These are phyloP conservation scores for Diplodia mutila DNA, from an alignment of 2,329 filamentous ascomycete species.

Conservation along the genomic window DNA sequence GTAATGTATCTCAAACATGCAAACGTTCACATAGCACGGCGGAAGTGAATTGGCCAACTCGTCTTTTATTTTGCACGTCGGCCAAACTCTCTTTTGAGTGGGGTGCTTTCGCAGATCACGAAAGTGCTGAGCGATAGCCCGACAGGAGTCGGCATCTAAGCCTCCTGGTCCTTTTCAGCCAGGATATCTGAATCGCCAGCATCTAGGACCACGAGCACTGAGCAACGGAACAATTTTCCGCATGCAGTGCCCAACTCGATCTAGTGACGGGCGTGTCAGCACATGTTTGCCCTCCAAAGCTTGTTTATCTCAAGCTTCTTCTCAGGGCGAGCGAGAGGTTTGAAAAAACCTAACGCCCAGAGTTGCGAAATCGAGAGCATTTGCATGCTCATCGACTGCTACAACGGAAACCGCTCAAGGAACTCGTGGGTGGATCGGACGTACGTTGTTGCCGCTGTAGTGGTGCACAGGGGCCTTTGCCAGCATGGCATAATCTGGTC, in stretches of 20 bases:
- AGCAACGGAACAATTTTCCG: slow-evolving; percentile 45
- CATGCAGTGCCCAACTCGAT: slow-evolving; percentile 98
- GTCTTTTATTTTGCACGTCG: too few relatives aligned
- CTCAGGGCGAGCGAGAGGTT: slow-evolving; percentile 71
- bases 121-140: too few relatives aligned
- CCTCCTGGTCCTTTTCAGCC: too few relatives aligned
- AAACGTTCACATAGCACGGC: too few relatives aligned
- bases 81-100: too few relatives aligned
- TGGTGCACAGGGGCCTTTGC: slow-evolving; percentile 94
- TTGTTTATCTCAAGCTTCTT: slow-evolving; percentile 68
- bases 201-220: background rate
- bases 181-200: background rate
- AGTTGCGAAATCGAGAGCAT: too few relatives aligned
- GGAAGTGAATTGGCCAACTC: too few relatives aligned
- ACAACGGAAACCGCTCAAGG: slow-evolving; percentile 40
- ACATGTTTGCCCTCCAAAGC: slow-evolving; percentile 82
- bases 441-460: slow-evolving; percentile 98
- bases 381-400: too few relatives aligned
- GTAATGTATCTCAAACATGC: too few relatives aligned
- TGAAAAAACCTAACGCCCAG: slow-evolving; percentile 42
- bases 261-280: slow-evolving; percentile 60
- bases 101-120: too few relatives aligned
- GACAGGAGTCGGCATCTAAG: too few relatives aligned
- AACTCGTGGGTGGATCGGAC: slow-evolving; percentile 51
- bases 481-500: slow-evolving; percentile 43